Percentiles rank a stretch among this genome's conserved stretches.
Evolutionary conservation across 2,329 filamentous ascomycete species (phyloP).

Genomic region (Aspergillus vadensis): DNA sequence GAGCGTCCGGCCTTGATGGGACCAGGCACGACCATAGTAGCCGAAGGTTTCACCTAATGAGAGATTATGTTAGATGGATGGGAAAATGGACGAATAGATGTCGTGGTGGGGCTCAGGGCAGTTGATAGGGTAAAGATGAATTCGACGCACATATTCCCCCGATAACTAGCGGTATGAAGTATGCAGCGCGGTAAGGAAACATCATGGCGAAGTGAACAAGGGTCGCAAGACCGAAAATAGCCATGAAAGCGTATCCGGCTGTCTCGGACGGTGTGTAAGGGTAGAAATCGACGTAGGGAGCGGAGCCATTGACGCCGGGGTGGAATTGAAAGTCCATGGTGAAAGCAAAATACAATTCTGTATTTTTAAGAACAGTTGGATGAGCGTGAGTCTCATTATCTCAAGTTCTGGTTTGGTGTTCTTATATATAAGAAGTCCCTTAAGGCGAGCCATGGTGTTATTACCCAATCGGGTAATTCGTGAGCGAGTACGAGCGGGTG

Average conservation of each 20-base stretch:
- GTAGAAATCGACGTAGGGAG: slow-evolving; percentile 39
- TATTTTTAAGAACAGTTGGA: too few relatives aligned
- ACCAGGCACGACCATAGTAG: slow-evolving; percentile 40
- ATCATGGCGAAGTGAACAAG: slow-evolving; percentile 34
- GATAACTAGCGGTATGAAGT: slow-evolving; percentile 41
- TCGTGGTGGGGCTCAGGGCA: not conserved
- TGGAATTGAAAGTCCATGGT: slow-evolving; percentile 38
- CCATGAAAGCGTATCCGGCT: slow-evolving; percentile 42
- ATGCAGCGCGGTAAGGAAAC: slow-evolving; percentile 36
- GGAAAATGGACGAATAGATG: not conserved
- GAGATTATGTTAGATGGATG: not conserved
- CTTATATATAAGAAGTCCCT: too few relatives aligned
- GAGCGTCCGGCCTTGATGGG: slow-evolving; percentile 29
- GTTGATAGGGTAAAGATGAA: not conserved
- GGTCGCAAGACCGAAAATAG: slow-evolving; percentile 36
- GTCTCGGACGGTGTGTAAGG: slow-evolving; percentile 37
- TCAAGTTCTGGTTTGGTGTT: too few relatives aligned
- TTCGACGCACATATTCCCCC: slow-evolving; percentile 39
- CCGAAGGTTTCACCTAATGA: slow-evolving; percentile 39
- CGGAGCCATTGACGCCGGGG: slow-evolving; percentile 32
- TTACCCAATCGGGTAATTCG: not conserved
- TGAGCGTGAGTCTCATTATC: too few relatives aligned
- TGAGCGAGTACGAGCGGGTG: not conserved
- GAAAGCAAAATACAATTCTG: too few relatives aligned
- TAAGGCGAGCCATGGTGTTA: not conserved